These are phyloP conservation scores for Myxozyma melibiosi DNA, from an alignment of 805 yeast genomes.

Conservation along the genomic window DNA sequence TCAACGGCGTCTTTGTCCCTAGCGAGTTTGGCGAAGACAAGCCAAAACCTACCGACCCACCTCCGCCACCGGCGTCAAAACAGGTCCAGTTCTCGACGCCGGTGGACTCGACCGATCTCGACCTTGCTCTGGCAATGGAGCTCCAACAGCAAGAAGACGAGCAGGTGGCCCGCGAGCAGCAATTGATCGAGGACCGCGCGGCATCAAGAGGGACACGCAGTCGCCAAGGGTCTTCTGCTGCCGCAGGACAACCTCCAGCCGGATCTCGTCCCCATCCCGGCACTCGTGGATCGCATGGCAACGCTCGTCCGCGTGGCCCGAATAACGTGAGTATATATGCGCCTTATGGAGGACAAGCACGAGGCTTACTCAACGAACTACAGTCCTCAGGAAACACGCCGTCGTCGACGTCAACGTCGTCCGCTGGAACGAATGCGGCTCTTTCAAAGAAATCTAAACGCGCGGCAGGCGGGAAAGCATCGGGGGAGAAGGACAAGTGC, in stretches of 20 bases:
- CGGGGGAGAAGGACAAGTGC: slow-evolving; percentile 19
- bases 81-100: neutral
- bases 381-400: slow-evolving; percentile 3
- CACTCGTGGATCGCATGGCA: slow-evolving; percentile 14
- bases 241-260: slow-evolving; percentile 1
- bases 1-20: slow-evolving; percentile 65
- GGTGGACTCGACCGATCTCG: slow-evolving; percentile 29
- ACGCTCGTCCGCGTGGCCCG: slow-evolving; percentile 1
- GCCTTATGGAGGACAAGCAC: slow-evolving; percentile 15
- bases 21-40: slow-evolving; percentile 22
- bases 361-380: slow-evolving; percentile 16
- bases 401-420: neutral
- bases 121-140: slow-evolving; percentile 40
- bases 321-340: slow-evolving; percentile 8
- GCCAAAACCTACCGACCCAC: neutral
- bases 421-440: neutral
- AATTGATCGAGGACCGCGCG: slow-evolving; percentile 22
- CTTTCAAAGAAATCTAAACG: neutral
- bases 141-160: slow-evolving; percentile 41
- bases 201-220: neutral
- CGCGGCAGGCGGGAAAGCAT: neutral
- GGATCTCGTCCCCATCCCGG: neutral
- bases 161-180: slow-evolving; percentile 34
- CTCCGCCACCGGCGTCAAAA: neutral
- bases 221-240: neutral